A percentile compares a stretch with the other conserved stretches of the same genome.
phyloP scores from a whole-genome alignment of 1,284 basidiomycete genomes.

The Cerrena zonata region DNA sequence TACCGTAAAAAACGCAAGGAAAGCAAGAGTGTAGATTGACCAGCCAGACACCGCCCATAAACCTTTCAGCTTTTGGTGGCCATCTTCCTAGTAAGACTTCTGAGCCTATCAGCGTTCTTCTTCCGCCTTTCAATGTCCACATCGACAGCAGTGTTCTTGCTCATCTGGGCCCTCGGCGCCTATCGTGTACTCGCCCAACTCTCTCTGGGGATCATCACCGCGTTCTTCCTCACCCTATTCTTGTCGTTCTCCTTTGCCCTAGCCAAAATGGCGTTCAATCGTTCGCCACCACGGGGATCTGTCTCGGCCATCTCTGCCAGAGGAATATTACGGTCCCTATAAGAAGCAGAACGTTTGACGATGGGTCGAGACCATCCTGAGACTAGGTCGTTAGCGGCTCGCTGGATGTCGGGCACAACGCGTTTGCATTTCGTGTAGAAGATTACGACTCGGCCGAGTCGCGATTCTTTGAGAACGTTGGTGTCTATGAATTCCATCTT shows the following conservation, averaged over 20 bases:
- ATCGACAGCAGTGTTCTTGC: conserved; percentile 50
- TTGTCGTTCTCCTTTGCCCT: conserved; percentile 64
- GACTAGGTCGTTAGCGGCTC: conserved; percentile 82
- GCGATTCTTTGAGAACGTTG: conserved; percentile 84
- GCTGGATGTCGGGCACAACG: conserved; percentile 75
- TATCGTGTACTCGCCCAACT: conserved; percentile 67
- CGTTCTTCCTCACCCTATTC: conserved; percentile 63
- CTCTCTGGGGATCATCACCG: conserved; percentile 72
- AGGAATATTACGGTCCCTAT: conserved; percentile 69
- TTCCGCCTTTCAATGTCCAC: conserved; percentile 65
- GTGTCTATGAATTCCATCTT: conserved; percentile 92
- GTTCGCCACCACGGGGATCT: conserved; percentile 42
- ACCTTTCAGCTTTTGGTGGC: conserved; percentile 16
- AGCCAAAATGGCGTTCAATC: conserved; percentile 65
- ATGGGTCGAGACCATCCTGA: conserved; percentile 90
- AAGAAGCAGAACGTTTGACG: conserved; percentile 84
- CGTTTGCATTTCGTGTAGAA: conserved; percentile 95
- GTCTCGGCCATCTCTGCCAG: conserved; percentile 39
- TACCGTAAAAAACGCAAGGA: conserved; percentile 5
- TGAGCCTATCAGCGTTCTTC: conserved; percentile 65
- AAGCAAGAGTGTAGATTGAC: conserved; percentile 1
- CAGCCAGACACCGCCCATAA: background rate
- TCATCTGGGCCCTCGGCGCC: conserved; percentile 56
- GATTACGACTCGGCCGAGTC: conserved; percentile 85
- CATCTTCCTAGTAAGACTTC: conserved; percentile 34